These are phyloP conservation scores for Tephrocybe rancida DNA, from an alignment of 768 basidiomycete genomes.

Conservation along the genomic window DNA sequence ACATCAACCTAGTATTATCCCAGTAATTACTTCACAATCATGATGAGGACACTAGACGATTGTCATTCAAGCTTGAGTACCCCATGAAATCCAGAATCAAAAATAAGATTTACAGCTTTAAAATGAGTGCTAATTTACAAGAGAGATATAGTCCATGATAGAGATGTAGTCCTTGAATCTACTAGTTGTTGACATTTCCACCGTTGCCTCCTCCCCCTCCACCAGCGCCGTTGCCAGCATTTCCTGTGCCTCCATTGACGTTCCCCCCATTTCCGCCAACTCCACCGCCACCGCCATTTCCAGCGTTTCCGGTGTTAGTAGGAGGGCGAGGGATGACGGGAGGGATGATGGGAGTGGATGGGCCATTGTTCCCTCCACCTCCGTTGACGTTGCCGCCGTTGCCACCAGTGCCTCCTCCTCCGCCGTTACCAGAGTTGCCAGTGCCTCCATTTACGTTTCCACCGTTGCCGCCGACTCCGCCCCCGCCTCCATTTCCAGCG, in stretches of 20 bases:
- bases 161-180: neutral
- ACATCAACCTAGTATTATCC: too few relatives aligned
- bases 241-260: neutral
- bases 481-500: neutral
- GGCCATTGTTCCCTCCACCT: too few relatives aligned
- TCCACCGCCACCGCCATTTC: neutral
- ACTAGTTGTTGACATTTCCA: neutral
- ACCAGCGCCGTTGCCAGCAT: neutral
- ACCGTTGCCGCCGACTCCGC: neutral
- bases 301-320: neutral
- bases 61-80: neutral
- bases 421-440: conserved; percentile 1
- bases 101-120: neutral
- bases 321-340: too few relatives aligned
- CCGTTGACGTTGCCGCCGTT: neutral
- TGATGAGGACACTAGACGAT: too few relatives aligned
- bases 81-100: neutral
- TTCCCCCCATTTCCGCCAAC: neutral
- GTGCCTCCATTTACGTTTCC: neutral
- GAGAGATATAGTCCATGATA: too few relatives aligned
- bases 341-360: too few relatives aligned
- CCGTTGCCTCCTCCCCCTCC: neutral
- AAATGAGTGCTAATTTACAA: too few relatives aligned
- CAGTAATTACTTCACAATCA: too few relatives aligned
- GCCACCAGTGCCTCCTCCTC: neutral